Evolutionary conservation across 225 moss, liverwort and hornwort genomes (phyloP).

Genomic region (Thuidium tamariscinum): DNA sequence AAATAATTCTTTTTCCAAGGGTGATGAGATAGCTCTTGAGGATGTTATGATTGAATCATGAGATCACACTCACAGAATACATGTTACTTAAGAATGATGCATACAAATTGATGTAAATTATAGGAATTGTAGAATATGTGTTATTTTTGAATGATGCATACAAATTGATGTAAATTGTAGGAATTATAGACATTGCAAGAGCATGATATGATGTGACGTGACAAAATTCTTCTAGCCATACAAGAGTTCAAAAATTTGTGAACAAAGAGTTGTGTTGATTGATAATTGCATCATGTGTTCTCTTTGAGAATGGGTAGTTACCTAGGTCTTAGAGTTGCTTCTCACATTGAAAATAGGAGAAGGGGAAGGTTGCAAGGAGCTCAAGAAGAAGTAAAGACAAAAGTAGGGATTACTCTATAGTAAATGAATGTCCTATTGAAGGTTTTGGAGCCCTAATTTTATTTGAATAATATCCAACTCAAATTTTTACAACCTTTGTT

Average conservation of each 20-base stretch:
- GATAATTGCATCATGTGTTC: background rate
- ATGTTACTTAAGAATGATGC: background rate
- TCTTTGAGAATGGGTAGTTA: background rate
- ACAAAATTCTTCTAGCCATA: background rate
- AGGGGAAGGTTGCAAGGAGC: background rate
- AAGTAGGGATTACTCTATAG: accelerated
- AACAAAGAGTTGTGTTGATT: background rate
- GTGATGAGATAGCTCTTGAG: background rate
- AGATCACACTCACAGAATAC: background rate
- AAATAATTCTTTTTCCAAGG: background rate
- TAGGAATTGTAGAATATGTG: background rate
- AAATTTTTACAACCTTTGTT: no score
- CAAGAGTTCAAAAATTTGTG: background rate
- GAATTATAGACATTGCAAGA: background rate
- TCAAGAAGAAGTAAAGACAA: background rate
- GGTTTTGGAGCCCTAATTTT: accelerated
- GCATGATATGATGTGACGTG: background rate
- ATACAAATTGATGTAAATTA: background rate
- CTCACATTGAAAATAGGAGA: background rate
- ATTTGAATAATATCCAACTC: no score
- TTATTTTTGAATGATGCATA: background rate
- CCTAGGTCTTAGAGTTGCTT: background rate
- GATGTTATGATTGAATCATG: background rate
- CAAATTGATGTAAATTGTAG: background rate
- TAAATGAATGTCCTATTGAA: accelerated